A percentile compares a stretch with the other conserved stretches of the same genome.
Evolutionary conservation across 2,329 filamentous ascomycete genomes (phyloP).

Genomic region (Ophiostoma pallidulum): DNA sequence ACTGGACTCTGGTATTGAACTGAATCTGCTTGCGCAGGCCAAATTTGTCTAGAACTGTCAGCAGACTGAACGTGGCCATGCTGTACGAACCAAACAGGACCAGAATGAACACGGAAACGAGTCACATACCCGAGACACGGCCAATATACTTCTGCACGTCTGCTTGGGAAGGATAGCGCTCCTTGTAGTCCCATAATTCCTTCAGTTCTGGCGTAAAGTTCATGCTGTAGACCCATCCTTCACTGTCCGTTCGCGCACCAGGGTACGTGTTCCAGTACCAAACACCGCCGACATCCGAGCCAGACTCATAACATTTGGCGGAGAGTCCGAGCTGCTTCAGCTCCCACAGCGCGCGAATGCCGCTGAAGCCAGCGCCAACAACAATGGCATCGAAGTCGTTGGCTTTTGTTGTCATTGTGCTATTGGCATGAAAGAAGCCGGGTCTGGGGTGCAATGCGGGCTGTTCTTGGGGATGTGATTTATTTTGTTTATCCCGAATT

Average conservation of each 20-base stretch:
- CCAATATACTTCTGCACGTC: slow-evolving; percentile 10
- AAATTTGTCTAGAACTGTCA: slow-evolving; percentile 5
- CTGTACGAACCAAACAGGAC: too few relatives aligned
- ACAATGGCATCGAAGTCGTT: slow-evolving; percentile 44
- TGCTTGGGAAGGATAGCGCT: slow-evolving; percentile 9
- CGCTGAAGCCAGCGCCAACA: too few relatives aligned
- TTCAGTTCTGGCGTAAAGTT: slow-evolving; percentile 44
- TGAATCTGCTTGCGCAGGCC: slow-evolving; percentile 43
- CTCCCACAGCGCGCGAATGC: slow-evolving; percentile 63
- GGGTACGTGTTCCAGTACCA: slow-evolving; percentile 73
- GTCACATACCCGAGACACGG: background rate
- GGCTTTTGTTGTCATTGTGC: background rate
- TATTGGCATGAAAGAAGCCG: too few relatives aligned
- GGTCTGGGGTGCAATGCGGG: too few relatives aligned
- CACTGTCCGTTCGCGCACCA: slow-evolving; percentile 62
- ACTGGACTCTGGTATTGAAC: slow-evolving; percentile 39
- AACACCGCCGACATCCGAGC: slow-evolving; percentile 60
- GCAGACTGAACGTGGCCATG: too few relatives aligned
- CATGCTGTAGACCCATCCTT: slow-evolving; percentile 52
- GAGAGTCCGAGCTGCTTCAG: slow-evolving; percentile 43
- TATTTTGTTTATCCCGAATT: too few relatives aligned
- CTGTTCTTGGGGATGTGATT: too few relatives aligned
- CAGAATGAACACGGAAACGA: too few relatives aligned
- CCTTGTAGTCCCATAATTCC: slow-evolving; percentile 39
- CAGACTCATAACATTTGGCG: slow-evolving; percentile 59